Evolutionary conservation across 331 rosid genomes (phyloP), one percentile per base, ranked within the genome.

Genomic region (Quercus tomentella): DNA sequence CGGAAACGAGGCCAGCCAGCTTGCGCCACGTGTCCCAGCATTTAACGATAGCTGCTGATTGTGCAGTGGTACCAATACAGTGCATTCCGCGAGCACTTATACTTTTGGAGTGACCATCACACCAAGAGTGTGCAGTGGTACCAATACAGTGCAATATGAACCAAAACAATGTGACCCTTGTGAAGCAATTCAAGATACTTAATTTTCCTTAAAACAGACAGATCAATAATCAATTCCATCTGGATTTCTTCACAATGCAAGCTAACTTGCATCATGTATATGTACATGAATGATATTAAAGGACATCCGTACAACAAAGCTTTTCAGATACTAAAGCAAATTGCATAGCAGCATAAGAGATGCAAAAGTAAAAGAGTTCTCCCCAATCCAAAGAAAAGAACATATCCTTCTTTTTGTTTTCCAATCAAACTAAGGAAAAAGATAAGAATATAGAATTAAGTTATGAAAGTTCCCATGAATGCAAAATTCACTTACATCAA

Each of bases 141-240:
- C 97, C 93, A 87, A 79, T 89, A 89, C 78, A 94, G 83, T 76
- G 78, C 77, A 12, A 75, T 15, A 49, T 88, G 73, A 73, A 91
- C 60, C 12, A 80, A 83, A 83, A 87, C 88, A 70, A 86, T 51
- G 74, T 83, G n/a, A 81, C 79, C 2, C 87, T 89, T 90, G 68
- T 87, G 83, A 83, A 89, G 26, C 82, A 82, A 16, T 58, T 66
- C 57, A 70, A 75, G 68, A 6, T 79, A 10, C 30, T 90, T 87
- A 79, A 77, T 74, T 69, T 68, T 84, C 75, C 67, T 89, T 62
- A 74, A 80, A 69, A 73, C 33, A 79, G 62, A 56, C 55, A 79
- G 84, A 72, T 80, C 70, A 80, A 85, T 80, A 56, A 41, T 79
- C 76, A 72, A 9, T 72, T 71, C 33, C 49, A 69, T 31, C 55